phyloP scores from a whole-genome alignment of 805 yeast genomes.

The Metschnikowia anglica region DNA sequence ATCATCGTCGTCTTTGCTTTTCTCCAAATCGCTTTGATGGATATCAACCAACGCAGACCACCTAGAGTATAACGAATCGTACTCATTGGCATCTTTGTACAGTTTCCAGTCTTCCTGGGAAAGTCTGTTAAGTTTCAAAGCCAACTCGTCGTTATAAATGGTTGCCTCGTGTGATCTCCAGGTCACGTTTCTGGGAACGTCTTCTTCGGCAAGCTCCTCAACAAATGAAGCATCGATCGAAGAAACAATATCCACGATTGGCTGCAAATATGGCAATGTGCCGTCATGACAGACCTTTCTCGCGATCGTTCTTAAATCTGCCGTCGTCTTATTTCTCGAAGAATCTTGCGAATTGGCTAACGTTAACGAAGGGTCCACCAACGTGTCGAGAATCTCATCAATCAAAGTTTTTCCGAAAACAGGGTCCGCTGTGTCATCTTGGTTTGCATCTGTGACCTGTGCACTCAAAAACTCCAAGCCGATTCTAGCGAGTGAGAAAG shows the following conservation, averaged over 20 bases:
- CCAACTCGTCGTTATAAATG: slow-evolving; percentile 69
- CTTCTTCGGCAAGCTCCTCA: slow-evolving; percentile 26
- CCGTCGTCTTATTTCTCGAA: slow-evolving; percentile 22
- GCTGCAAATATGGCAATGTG: slow-evolving; percentile 34
- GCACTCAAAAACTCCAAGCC: slow-evolving; percentile 51
- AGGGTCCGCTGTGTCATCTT: neutral
- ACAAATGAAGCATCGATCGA: slow-evolving; percentile 39
- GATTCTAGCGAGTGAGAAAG: slow-evolving; percentile 61
- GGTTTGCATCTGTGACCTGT: slow-evolving; percentile 6
- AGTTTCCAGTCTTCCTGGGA: slow-evolving; percentile 27
- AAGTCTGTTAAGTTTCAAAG: slow-evolving; percentile 51
- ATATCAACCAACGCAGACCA: slow-evolving; percentile 71
- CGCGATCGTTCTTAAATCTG: slow-evolving; percentile 52
- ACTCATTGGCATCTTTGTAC: slow-evolving; percentile 44
- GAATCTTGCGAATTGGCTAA: slow-evolving; percentile 49
- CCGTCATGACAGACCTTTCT: slow-evolving; percentile 40
- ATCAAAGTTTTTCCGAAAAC: slow-evolving; percentile 39
- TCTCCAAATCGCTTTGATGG: slow-evolving; percentile 56
- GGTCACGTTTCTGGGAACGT: slow-evolving; percentile 34
- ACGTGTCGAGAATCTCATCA: slow-evolving; percentile 54
- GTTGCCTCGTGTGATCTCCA: slow-evolving; percentile 60
- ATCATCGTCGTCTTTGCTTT: slow-evolving; percentile 48
- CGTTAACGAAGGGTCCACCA: slow-evolving; percentile 66
- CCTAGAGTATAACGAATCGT: slow-evolving; percentile 54
- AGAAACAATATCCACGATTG: slow-evolving; percentile 41